Evolutionary conservation across 768 basidiomycete genomes (phyloP), one percentile per base, ranked within the genome.

Genomic region (Leccinellum rugosiceps): DNA sequence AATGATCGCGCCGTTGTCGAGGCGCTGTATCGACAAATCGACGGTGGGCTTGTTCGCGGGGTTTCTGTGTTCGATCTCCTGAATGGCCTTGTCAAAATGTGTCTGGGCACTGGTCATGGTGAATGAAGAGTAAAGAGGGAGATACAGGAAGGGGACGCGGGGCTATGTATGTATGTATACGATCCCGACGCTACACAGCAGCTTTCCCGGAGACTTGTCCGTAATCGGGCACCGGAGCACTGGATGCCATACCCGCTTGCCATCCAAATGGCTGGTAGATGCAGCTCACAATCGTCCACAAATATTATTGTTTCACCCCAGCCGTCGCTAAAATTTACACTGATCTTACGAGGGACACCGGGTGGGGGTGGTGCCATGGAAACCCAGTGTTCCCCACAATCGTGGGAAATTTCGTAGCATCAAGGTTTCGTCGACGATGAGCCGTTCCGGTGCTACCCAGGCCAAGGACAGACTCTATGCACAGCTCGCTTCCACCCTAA

Each of bases 381-480:
- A 55, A 28, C 32, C 30, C 19, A 13, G 21, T 8, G 13, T 6
- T 31, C 15, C 35, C 26, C 43, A 38, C 5, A 43, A 31, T 32
- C 63, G 64, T 65, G 64, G 50, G 64, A 66, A 65, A 9, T n/a
- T 28, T 11, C 0, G 30, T 38, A 10, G 6, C 8, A 17, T 35
- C 7, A 35, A 13, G 34, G n/a, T n/a, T 38, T 38, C 4, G 38
- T 23, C 34, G 15, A 58, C 57, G 41, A 68, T 64, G 61, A 68
- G 57, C 25, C 62, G 66, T n/a, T 49, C 65, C 4, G 85, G 80
- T 65, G 87, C 88, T 4, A 86, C 86, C 0, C 87, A 88, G 60
- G 83, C 87, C 34, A 94, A 94, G 73, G 86, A 92, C 63, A 75
- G 90, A 55, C 84, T 93, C 23, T 94, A 94, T 65, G 78, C 81